Evolutionary conservation across 2,329 filamentous ascomycete species (phyloP).

Genomic region (Gnomoniopsis sp.): DNA sequence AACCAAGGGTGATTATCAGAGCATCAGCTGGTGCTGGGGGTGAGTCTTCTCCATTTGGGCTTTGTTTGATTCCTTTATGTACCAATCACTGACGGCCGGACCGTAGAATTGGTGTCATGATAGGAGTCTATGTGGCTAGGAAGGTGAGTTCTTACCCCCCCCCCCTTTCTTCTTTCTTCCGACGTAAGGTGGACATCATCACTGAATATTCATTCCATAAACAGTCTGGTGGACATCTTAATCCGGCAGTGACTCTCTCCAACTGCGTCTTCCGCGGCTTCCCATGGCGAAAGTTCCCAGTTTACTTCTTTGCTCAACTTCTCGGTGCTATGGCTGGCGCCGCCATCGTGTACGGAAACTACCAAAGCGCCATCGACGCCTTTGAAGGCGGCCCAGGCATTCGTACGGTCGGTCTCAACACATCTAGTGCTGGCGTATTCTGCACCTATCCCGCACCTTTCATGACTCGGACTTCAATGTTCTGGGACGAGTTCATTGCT

Average conservation of each 20-base stretch:
- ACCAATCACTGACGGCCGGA: background rate
- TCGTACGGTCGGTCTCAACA: constrained; percentile 57
- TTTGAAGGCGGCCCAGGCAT: constrained; percentile 59
- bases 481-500: constrained; percentile 70
- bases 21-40: constrained; percentile 49
- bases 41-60: constrained; percentile 27
- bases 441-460: constrained; percentile 69
- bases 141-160: no score
- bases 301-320: constrained; percentile 64
- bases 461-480: constrained; percentile 63
- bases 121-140: constrained; percentile 63
- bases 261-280: constrained; percentile 67
- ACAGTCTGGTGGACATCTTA: constrained; percentile 59
- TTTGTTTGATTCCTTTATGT: background rate
- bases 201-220: background rate
- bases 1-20: constrained; percentile 46
- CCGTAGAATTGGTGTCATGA: constrained; percentile 61
- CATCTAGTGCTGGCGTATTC: constrained; percentile 67
- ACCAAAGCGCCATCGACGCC: constrained; percentile 60
- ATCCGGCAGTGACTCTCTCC: constrained; percentile 67
- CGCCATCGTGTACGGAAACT: constrained; percentile 60
- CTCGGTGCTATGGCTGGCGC: constrained; percentile 64
- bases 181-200: no score
- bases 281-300: constrained; percentile 66
- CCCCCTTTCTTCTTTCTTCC: no score